Base-by-base conservation (phyloP, 2,329 filamentous ascomycete species). In the Pseudomassariella vexata region DNA sequence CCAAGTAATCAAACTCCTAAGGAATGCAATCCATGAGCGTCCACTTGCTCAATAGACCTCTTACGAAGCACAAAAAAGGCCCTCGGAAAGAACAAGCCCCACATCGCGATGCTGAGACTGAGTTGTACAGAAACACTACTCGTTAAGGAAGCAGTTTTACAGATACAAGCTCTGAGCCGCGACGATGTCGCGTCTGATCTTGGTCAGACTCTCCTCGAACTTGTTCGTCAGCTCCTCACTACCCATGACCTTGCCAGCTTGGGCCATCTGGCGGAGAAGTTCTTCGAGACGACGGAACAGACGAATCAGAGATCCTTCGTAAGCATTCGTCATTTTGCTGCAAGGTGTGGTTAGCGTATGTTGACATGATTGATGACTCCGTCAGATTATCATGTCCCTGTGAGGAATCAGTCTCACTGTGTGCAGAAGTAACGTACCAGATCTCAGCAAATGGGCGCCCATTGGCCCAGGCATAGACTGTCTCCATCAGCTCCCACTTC, bases 251-350 rank as follows among this genome's bases (percentile, higher is more conserved):
- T 95, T 96, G 44, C 85, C 78, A 16, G 90, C 92, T 63, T 96
- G 85, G 11, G 84, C 90, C 75, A 96, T 94, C 60, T 98, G 92
- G 45, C 92, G 78, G 21, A 98, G 69, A 36, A 95, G 70, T 63
- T 98, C 92, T 61, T 98, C 92, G 19, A 98, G 70, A 14, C 92
- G 85, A 34, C 92, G 84, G 77, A 98, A 98, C 23, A 95, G 79
- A 29, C 92, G 87, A 48, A 98, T 96, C 39, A 98, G 68, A 37
- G 87, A 95, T 38, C 92, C 92, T 65, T 98, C 92, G 60, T 95
- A 98, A 18, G 90, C 86, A 49, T 95, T 90, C 18, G 92, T 96
- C 89, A 98, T 95, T 86, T 94, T 94, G 64, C 90, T 94, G 42
- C 6, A 28, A 24, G 29, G 25, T 50, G 43, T 56, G 30, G 55